phyloP scores from a whole-genome alignment of 352 stramenopile species.

The Saprolegnia parasitica region DNA sequence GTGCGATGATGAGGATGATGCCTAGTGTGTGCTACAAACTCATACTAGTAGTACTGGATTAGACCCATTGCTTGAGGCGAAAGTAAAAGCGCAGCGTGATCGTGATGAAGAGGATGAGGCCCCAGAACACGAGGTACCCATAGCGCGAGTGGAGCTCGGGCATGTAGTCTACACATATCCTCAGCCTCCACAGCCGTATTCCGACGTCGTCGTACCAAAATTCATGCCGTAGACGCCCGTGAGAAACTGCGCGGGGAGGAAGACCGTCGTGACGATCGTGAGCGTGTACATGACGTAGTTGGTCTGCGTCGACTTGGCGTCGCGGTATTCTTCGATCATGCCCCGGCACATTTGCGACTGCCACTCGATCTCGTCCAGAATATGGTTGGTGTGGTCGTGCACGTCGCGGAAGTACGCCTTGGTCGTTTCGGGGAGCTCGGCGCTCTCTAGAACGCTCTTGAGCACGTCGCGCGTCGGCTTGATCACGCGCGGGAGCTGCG shows the following conservation, averaged over 20 bases:
- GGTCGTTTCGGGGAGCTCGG: constrained; percentile 69
- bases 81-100: constrained; percentile 73
- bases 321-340: constrained; percentile 76
- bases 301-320: constrained; percentile 80
- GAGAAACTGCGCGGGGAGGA: constrained; percentile 83
- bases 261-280: constrained; percentile 85
- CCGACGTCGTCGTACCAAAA: constrained; percentile 40
- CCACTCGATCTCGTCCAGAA: constrained; percentile 78
- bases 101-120: constrained; percentile 63
- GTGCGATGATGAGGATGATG: too few species aligned
- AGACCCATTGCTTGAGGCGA: constrained; percentile 82
- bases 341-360: constrained; percentile 75
- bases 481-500: constrained; percentile 65
- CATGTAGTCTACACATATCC: constrained; percentile 61
- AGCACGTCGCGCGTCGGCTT: constrained; percentile 77
- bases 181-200: not conserved
- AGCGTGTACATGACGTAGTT: constrained; percentile 90
- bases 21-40: too few species aligned
- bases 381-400: constrained; percentile 73
- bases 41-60: too few species aligned
- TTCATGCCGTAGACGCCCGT: constrained; percentile 89
- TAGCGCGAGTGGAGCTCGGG: constrained; percentile 76
- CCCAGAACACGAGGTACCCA: constrained; percentile 80
- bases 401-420: constrained; percentile 84
- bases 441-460: constrained; percentile 79